Percentiles rank a stretch among this genome's conserved stretches.
Evolutionary conservation across 2,329 filamentous ascomycete species (phyloP).

Genomic region (Pseudogymnoascus sp.): DNA sequence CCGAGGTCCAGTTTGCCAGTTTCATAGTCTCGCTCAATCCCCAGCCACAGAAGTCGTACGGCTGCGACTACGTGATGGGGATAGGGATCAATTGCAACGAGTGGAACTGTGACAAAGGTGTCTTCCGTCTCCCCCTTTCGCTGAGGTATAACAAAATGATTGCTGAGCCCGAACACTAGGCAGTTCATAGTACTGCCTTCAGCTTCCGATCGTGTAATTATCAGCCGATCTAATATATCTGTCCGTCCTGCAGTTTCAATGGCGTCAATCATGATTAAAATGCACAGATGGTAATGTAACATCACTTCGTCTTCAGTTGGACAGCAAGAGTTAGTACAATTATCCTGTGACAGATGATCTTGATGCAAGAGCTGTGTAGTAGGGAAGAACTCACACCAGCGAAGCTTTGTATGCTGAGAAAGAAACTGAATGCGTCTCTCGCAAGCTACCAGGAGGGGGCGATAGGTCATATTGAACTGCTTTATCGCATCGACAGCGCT

Average conservation of each 20-base stretch:
- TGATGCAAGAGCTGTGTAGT: background rate
- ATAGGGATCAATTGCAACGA: constrained; percentile 30
- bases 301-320: constrained; percentile 24
- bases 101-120: constrained; percentile 20
- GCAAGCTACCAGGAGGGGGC: constrained; percentile 25
- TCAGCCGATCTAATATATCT: constrained; percentile 25
- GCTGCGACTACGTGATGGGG: constrained; percentile 30
- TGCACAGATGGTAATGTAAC: constrained; percentile 29
- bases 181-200: constrained; percentile 27
- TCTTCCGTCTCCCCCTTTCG: constrained; percentile 3
- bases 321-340: background rate
- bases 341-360: background rate
- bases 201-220: constrained; percentile 23
- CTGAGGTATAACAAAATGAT: constrained; percentile 23
- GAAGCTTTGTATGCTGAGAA: constrained; percentile 27
- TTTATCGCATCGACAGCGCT: constrained; percentile 26
- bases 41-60: constrained; percentile 28
- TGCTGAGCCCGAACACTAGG: constrained; percentile 28
- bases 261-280: constrained; percentile 27
- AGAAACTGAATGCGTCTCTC: constrained; percentile 29
- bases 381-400: constrained; percentile 28
- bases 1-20: constrained; percentile 24
- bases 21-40: constrained; percentile 25
- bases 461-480: constrained; percentile 28
- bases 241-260: constrained; percentile 26